phyloP scores from a whole-genome alignment of 2,329 filamentous ascomycete species.

The Neodidymelliopsis sp. region DNA sequence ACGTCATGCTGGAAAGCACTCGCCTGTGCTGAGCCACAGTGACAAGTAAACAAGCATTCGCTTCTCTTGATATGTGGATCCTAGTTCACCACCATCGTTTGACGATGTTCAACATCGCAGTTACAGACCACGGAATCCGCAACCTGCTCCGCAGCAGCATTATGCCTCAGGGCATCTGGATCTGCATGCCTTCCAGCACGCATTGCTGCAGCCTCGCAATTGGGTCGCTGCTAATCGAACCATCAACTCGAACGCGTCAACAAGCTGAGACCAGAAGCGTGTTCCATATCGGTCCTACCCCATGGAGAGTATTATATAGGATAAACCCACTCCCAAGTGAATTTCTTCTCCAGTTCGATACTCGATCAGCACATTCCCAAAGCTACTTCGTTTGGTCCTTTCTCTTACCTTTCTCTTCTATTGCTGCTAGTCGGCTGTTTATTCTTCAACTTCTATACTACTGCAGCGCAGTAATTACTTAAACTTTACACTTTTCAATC shows the following conservation, averaged over 20 bases:
- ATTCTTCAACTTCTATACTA: conserved; percentile 18
- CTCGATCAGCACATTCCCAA: conserved; percentile 8
- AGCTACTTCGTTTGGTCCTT: conserved; percentile 12
- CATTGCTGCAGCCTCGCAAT: conserved; percentile 20
- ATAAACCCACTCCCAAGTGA: not conserved
- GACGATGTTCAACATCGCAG: conserved; percentile 26
- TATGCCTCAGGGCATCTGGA: conserved; percentile 23
- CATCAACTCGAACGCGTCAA: conserved; percentile 16
- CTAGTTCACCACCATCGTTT: conserved; percentile 29
- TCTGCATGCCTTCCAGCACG: conserved; percentile 23
- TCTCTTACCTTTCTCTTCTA: conserved; percentile 19
- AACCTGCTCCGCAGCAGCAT: conserved; percentile 28
- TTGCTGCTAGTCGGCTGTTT: conserved; percentile 40
- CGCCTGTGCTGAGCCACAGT: conserved; percentile 6
- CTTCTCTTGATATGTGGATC: conserved; percentile 10
- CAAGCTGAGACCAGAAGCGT: conserved; percentile 13
- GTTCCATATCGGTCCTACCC: conserved; percentile 16
- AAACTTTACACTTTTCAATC: conserved; percentile 3
- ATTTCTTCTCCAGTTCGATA: conserved; percentile 17
- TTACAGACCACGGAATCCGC: conserved; percentile 32
- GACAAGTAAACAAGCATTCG: conserved; percentile 17
- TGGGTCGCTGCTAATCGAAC: conserved; percentile 20
- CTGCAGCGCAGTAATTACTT: conserved; percentile 38
- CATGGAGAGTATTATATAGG: conserved; percentile 19
- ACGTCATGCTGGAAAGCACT: not conserved